Evolutionary conservation across 1,284 basidiomycete genomes (phyloP).

Genomic region (Leccinum angustisporum): DNA sequence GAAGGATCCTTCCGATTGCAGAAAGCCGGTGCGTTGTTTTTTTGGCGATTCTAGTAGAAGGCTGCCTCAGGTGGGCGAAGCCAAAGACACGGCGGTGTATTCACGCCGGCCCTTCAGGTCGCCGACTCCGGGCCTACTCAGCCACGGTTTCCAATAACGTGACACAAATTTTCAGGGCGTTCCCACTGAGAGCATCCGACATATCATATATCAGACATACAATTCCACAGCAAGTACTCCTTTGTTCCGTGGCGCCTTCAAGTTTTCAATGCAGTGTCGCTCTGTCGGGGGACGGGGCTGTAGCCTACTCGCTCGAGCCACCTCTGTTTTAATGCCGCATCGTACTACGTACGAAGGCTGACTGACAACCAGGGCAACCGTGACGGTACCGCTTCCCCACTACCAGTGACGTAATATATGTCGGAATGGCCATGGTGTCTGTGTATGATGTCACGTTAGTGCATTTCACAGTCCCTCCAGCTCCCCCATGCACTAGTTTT

Average conservation of each 20-base stretch:
- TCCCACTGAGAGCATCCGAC: neutral
- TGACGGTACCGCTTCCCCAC: neutral
- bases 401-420: neutral
- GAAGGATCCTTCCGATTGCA: neutral
- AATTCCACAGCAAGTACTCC: slow-evolving; percentile 1
- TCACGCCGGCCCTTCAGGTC: neutral
- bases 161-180: no score
- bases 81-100: neutral
- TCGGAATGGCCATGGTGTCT: no score
- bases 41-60: neutral
- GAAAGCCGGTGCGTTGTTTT: neutral
- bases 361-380: neutral
- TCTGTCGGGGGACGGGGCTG: neutral
- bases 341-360: no score
- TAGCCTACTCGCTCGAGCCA: neutral
- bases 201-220: neutral
- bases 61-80: neutral
- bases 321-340: neutral
- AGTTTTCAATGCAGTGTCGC: neutral
- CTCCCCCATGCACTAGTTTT: neutral
- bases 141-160: no score
- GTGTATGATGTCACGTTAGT: neutral
- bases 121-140: neutral
- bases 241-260: neutral
- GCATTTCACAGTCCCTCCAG: neutral